phyloP scores from a whole-genome alignment of 169 alveolate species.

The Plasmodium ovale region DNA sequence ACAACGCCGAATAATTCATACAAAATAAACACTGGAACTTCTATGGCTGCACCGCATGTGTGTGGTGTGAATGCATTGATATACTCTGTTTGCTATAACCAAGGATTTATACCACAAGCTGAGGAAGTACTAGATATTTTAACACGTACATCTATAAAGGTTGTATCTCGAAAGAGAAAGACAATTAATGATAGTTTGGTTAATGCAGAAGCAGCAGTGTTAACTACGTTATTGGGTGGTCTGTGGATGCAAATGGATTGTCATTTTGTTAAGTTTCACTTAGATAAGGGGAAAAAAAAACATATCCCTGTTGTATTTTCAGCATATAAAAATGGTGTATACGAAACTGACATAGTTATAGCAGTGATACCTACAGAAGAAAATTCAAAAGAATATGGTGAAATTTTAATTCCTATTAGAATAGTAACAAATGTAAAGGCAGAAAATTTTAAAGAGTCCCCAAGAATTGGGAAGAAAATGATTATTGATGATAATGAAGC shows the following conservation, averaged over 20 bases:
- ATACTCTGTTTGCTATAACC: slow-evolving; percentile 67
- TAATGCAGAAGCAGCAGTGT: slow-evolving; percentile 76
- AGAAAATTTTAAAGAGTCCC: slow-evolving; percentile 22
- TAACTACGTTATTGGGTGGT: slow-evolving; percentile 74
- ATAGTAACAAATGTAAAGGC: slow-evolving; percentile 33
- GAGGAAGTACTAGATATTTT: slow-evolving; percentile 65
- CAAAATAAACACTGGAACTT: slow-evolving; percentile 76
- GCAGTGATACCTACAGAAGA: slow-evolving; percentile 45
- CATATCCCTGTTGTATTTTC: slow-evolving; percentile 70
- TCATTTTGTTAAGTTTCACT: slow-evolving; percentile 35
- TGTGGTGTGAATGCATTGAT: slow-evolving; percentile 76
- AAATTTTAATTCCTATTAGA: slow-evolving; percentile 59
- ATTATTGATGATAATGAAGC: slow-evolving; percentile 36
- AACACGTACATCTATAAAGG: slow-evolving; percentile 44
- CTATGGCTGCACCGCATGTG: slow-evolving; percentile 82
- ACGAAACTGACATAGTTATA: slow-evolving; percentile 56
- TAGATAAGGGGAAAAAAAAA: slow-evolving; percentile 36
- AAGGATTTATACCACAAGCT: slow-evolving; percentile 44
- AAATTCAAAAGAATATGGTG: slow-evolving; percentile 58
- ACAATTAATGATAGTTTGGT: slow-evolving; percentile 47
- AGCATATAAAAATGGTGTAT: slow-evolving; percentile 66
- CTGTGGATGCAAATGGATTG: slow-evolving; percentile 77
- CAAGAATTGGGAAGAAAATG: slow-evolving; percentile 31
- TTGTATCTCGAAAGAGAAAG: slow-evolving; percentile 12
- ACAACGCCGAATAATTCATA: slow-evolving; percentile 65